These are phyloP conservation scores for Colletotrichum lentis DNA, from an alignment of 2,329 filamentous ascomycete genomes.

Conservation along the genomic window DNA sequence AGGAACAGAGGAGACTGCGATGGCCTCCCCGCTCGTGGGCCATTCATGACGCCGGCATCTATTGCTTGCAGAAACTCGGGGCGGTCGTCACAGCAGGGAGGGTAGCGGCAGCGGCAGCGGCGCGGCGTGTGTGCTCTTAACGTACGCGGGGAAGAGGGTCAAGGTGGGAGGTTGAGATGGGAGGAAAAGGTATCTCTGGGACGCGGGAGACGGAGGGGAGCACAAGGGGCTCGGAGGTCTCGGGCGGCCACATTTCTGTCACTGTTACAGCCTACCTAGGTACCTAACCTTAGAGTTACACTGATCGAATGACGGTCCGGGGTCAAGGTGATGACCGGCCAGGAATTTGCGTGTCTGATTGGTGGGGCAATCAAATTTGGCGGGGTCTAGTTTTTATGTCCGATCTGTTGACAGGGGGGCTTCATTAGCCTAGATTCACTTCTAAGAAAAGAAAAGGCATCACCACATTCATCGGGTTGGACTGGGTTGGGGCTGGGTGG, in stretches of 20 bases:
- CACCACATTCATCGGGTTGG: too few relatives aligned
- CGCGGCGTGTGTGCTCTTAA: background rate
- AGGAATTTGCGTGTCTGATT: slow-evolving; percentile 20
- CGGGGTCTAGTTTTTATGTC: background rate
- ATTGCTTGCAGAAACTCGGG: background rate
- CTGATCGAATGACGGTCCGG: slow-evolving; percentile 18
- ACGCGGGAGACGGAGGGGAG: slow-evolving; percentile 4
- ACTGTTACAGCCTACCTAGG: background rate
- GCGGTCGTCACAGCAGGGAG: background rate
- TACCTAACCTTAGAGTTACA: background rate
- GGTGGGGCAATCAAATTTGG: slow-evolving; percentile 11
- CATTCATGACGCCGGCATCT: slow-evolving; percentile 37
- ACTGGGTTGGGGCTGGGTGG: too few relatives aligned
- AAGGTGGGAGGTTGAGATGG: background rate
- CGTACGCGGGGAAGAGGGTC: background rate
- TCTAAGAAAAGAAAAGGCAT: background rate
- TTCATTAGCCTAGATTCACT: background rate
- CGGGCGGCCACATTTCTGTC: slow-evolving; percentile 19
- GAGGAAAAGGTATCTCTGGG: background rate
- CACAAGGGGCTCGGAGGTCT: slow-evolving; percentile 35
- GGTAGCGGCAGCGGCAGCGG: background rate
- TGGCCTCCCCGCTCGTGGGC: slow-evolving; percentile 33
- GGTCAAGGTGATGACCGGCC: slow-evolving; percentile 2
- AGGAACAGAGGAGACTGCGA: slow-evolving; percentile 41
- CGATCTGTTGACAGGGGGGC: background rate